A percentile compares a stretch with the other conserved stretches of the same genome.
phyloP scores from a whole-genome alignment of 306 rosid genomes.

The Trifolium dubium region DNA sequence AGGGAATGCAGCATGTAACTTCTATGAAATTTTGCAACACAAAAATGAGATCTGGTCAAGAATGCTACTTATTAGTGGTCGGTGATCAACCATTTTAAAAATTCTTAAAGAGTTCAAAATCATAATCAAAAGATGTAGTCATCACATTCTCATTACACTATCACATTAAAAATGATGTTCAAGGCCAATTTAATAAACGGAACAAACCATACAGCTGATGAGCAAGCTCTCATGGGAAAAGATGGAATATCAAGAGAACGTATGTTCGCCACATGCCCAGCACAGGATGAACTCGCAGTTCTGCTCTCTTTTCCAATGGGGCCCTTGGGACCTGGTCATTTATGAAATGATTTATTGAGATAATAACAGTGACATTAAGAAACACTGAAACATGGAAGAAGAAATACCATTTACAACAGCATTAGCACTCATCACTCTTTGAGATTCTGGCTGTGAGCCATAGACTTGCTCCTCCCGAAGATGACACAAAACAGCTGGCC shows the following conservation, averaged over 20 bases:
- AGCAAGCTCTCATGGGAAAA: slow-evolving; percentile 66
- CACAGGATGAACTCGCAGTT: slow-evolving; percentile 39
- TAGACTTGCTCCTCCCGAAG: slow-evolving; percentile 79
- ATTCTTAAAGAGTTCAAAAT: not conserved
- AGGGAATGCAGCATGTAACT: slow-evolving; percentile 17
- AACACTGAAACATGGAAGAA: slow-evolving; percentile 16
- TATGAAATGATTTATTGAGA: slow-evolving; percentile 35
- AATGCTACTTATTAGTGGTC: not conserved
- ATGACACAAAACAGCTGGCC: slow-evolving; percentile 84
- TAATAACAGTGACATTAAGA: slow-evolving; percentile 16
- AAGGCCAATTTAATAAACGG: slow-evolving; percentile 19
- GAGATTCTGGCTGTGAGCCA: slow-evolving; percentile 55
- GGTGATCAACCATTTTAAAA: slow-evolving; percentile 1
- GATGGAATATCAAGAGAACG: slow-evolving; percentile 42
- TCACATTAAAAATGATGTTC: slow-evolving; percentile 30
- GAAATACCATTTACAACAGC: slow-evolving; percentile 46
- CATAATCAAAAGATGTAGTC: not conserved
- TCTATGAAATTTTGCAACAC: slow-evolving; percentile 1
- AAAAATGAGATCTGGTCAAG: slow-evolving; percentile 29
- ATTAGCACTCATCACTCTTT: slow-evolving; percentile 32
- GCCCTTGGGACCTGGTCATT: slow-evolving; percentile 54
- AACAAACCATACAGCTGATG: slow-evolving; percentile 68
- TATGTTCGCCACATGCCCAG: slow-evolving; percentile 46
- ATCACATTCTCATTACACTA: slow-evolving; percentile 7
- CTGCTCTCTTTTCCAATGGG: slow-evolving; percentile 50